phyloP scores from a whole-genome alignment of 345 rosid genomes.

The Noccaea bulbosa region DNA sequence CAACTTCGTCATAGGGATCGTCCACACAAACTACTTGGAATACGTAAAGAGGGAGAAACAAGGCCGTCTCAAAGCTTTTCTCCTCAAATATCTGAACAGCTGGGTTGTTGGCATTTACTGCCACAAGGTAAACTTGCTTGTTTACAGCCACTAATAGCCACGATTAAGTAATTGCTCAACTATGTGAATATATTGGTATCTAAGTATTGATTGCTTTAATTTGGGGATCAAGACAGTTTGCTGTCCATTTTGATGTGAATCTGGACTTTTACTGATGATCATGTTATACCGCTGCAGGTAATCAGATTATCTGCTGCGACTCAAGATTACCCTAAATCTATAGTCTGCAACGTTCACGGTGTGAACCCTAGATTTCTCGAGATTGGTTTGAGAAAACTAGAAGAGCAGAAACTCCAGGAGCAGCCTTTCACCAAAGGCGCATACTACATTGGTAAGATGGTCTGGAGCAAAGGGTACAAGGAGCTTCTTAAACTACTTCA shows the following conservation, averaged over 20 bases:
- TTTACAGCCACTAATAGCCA: constrained; percentile 12
- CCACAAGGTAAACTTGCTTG: constrained; percentile 69
- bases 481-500: constrained; percentile 78
- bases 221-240: constrained; percentile 13
- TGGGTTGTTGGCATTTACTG: constrained; percentile 94
- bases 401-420: constrained; percentile 55
- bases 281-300: constrained; percentile 53
- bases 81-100: constrained; percentile 62
- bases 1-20: constrained; percentile 69
- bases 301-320: constrained; percentile 95
- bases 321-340: constrained; percentile 81
- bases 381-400: constrained; percentile 67
- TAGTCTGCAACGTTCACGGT: constrained; percentile 93
- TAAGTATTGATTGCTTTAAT: background rate
- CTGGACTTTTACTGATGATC: constrained; percentile 21
- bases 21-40: constrained; percentile 93
- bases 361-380: constrained; percentile 93
- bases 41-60: constrained; percentile 88
- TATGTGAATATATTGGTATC: constrained; percentile 8
- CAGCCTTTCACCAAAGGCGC: constrained; percentile 74
- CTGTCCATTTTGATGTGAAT: background rate
- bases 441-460: constrained; percentile 95
- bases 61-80: constrained; percentile 63
- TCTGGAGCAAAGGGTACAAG: constrained; percentile 95
- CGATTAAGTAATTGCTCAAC: constrained; percentile 18